These are phyloP conservation scores for Acarospora socialis DNA, from an alignment of 2,329 filamentous ascomycete species.

Conservation along the genomic window DNA sequence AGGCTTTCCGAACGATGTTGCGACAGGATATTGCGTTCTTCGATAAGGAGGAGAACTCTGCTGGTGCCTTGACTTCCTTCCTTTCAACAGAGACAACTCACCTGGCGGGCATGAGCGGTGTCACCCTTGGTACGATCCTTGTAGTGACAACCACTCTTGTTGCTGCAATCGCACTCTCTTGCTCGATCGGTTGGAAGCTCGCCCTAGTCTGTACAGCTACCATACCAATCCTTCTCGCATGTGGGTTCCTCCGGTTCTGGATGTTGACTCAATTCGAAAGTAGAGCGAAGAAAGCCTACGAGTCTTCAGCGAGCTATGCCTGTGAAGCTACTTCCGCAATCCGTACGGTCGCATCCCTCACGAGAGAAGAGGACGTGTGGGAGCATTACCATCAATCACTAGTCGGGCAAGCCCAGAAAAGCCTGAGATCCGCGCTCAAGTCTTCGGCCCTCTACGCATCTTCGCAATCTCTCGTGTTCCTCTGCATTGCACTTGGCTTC, in stretches of 20 bases:
- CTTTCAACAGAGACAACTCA: slow-evolving; percentile 82
- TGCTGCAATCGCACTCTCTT: slow-evolving; percentile 52
- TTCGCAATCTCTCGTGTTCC: slow-evolving; percentile 71
- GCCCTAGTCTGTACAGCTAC: slow-evolving; percentile 68
- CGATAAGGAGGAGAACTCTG: slow-evolving; percentile 75
- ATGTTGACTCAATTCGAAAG: slow-evolving; percentile 66
- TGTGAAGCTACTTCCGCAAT: slow-evolving; percentile 91
- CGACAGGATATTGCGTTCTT: slow-evolving; percentile 91
- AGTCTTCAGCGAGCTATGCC: slow-evolving; percentile 69
- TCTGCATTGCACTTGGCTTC: slow-evolving; percentile 76
- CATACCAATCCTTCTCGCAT: slow-evolving; percentile 61
- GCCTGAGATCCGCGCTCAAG: slow-evolving; percentile 58
- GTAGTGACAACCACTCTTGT: slow-evolving; percentile 69
- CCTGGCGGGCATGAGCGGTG: slow-evolving; percentile 73
- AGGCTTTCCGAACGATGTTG: slow-evolving; percentile 73
- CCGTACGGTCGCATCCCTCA: slow-evolving; percentile 81
- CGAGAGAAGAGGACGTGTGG: slow-evolving; percentile 71
- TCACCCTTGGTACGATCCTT: slow-evolving; percentile 73
- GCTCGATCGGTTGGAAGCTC: slow-evolving; percentile 78
- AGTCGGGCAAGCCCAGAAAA: slow-evolving; percentile 49
- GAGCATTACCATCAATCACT: slow-evolving; percentile 54
- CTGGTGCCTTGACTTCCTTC: slow-evolving; percentile 77
- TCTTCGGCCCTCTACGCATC: slow-evolving; percentile 69
- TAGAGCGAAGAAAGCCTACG: slow-evolving; percentile 66
- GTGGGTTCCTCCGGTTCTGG: slow-evolving; percentile 79